Conservation (phyloP, 495 filamentous ascomycete genomes). For the Hypoxylon intermedium region DNA sequence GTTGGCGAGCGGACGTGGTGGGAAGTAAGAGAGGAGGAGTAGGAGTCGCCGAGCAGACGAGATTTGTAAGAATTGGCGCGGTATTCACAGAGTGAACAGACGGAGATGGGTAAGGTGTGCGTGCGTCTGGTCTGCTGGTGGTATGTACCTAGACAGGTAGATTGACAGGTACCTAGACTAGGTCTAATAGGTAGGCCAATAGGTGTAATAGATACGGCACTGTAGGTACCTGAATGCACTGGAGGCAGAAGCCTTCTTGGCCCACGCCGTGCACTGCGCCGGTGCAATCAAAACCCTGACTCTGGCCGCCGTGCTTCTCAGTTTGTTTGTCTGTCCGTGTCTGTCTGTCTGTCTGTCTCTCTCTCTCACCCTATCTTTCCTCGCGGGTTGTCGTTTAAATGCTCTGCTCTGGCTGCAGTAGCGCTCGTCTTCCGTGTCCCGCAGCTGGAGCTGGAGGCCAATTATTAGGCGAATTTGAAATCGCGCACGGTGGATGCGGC, state of each 20-base stretch:
- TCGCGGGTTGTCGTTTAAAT: background rate
- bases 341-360: no score
- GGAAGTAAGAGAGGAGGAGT: background rate
- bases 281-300: background rate
- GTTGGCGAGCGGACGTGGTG: background rate
- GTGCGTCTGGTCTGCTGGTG: no score
- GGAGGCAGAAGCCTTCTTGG: conserved; percentile 10
- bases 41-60: no score
- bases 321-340: background rate
- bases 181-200: background rate
- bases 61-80: no score
- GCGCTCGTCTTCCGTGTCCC: conserved; percentile 28
- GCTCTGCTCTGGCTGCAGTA: conserved; percentile 17
- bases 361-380: no score
- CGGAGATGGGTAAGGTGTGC: no score
- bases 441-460: conserved; percentile 17
- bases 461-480: conserved; percentile 38
- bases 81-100: no score
- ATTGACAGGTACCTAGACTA: background rate
- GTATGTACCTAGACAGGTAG: no score
- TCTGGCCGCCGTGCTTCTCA: background rate
- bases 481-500: conserved; percentile 39
- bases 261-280: conserved; percentile 17
- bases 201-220: background rate
- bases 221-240: no score